Conservation (phyloP, 208 protist species). For the Tritrichomonas foetus region DNA sequence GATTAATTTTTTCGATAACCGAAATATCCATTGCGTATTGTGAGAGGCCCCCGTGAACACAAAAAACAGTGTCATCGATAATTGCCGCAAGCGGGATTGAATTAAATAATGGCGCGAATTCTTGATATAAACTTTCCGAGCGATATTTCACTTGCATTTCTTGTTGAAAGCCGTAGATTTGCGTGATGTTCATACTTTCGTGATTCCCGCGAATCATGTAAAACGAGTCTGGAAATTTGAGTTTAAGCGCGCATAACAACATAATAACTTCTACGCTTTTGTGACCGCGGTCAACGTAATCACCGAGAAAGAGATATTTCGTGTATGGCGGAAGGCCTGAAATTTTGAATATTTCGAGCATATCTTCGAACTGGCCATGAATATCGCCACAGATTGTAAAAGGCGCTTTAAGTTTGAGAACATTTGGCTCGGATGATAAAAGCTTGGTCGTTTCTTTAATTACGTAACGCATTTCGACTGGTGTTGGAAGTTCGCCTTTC, state of each 20-base stretch:
- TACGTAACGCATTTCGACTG: background rate
- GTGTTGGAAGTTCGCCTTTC: background rate
- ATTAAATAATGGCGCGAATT: constrained; percentile 97
- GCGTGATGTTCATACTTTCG: constrained; percentile 89
- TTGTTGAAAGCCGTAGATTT: constrained; percentile 90
- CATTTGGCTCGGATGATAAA: constrained; percentile 48
- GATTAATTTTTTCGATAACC: constrained; percentile 84
- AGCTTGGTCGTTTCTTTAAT: background rate
- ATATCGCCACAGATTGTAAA: constrained; percentile 54
- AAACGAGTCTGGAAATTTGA: constrained; percentile 70
- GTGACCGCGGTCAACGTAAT: constrained; percentile 5
- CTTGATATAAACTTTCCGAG: constrained; percentile 96
- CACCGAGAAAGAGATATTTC: constrained; percentile 52
- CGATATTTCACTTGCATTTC: constrained; percentile 78
- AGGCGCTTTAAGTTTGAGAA: constrained; percentile 44
- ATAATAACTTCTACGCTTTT: constrained; percentile 22
- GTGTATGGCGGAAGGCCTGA: constrained; percentile 43
- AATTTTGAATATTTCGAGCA: constrained; percentile 51
- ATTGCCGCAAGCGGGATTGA: constrained; percentile 94
- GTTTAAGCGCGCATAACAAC: background rate
- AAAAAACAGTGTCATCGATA: constrained; percentile 98
- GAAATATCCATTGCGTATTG: constrained; percentile 56
- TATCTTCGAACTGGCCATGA: constrained; percentile 57
- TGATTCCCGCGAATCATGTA: constrained; percentile 96
- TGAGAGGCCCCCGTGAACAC: constrained; percentile 70